A percentile compares a stretch with the other conserved stretches of the same genome.
Conservation (phyloP, 1,139 yeast species). For the Arxiozyma telluris region DNA sequence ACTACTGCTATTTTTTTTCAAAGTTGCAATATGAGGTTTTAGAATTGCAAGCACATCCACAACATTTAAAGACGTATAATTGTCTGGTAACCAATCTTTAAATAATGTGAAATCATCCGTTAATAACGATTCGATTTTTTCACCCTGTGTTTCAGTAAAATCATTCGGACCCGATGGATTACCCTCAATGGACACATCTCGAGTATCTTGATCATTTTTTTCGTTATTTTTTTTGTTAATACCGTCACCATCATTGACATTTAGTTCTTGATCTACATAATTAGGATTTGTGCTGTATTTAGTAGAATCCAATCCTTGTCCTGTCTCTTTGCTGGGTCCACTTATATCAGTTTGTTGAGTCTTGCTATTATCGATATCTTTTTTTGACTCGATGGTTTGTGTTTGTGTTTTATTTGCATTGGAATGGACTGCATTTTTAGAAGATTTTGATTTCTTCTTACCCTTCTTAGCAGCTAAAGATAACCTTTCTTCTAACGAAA, state of each 20-base stretch:
- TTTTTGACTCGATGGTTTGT: neutral
- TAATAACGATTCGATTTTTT: neutral
- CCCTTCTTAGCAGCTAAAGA: conserved; percentile 63
- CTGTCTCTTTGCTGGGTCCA: neutral
- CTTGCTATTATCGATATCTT: neutral
- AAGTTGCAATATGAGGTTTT: conserved; percentile 13
- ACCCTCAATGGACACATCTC: neutral
- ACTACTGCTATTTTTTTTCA: conserved; percentile 6
- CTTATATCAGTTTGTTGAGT: neutral
- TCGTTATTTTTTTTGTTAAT: neutral
- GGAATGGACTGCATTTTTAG: conserved; percentile 4
- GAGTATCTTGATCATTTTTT: neutral
- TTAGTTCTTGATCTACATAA: neutral
- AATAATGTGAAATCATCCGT: neutral
- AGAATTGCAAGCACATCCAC: conserved; percentile 20
- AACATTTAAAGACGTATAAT: conserved; percentile 10
- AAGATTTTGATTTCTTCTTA: conserved; percentile 21
- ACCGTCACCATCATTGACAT: neutral
- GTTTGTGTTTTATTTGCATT: conserved; percentile 4
- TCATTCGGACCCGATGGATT: neutral
- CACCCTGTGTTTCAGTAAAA: neutral
- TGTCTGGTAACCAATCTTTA: conserved; percentile 16
- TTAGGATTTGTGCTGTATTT: neutral
- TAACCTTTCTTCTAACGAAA: conserved; percentile 69
- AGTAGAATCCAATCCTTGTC: neutral